Evolutionary conservation across 2,329 filamentous ascomycete genomes (phyloP), one percentile per base, ranked within the genome.

Genomic region (Cladobotryum mycophilum): DNA sequence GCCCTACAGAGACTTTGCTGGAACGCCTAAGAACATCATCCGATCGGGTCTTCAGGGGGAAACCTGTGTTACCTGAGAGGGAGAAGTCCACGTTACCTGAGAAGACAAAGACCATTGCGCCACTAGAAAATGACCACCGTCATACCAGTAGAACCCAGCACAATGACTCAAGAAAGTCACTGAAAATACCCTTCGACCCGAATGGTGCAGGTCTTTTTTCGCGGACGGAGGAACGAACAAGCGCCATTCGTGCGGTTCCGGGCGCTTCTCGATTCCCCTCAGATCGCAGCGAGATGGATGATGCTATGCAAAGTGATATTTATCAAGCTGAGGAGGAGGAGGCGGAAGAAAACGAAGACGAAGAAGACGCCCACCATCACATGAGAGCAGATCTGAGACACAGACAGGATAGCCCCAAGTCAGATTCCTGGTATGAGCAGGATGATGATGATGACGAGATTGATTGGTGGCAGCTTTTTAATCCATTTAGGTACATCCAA

Each of bases 401-500:
- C 12, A 41, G 14, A 5, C 45, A 41, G 13, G 48, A 18, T 2
- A 40, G 34, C 13, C 38, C 45, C 3, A 42, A 55, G 15, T 58
- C 59, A 8, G 51, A 60, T 22, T 53, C 49, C 41, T 53, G 54
- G 0, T 53, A 55, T 33, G 43, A 53, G 1, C 45, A 52, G 2
- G 53, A 58, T 2, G 18, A 54, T 3, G 54, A 30, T 41, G 38
- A 20, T 20, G 9, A 17, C 38, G 17, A 33, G 1, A 43, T 41
- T 13, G 51, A 61, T 34, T 63, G 61, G 56, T 57, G 58, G 54
- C 57, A 58, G 15, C 52, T 68, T 3, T 44, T 67, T 4, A 60
- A 67, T 25, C 67, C 67, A 0, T 55, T 60, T 49, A 67, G 64
- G 5, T 69, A 69, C 30, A 5, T 67, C 1, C 49, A 60, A 15